phyloP scores from a whole-genome alignment of 192 early-diverging fungal genomes.

The Chytriomyces confervae region DNA sequence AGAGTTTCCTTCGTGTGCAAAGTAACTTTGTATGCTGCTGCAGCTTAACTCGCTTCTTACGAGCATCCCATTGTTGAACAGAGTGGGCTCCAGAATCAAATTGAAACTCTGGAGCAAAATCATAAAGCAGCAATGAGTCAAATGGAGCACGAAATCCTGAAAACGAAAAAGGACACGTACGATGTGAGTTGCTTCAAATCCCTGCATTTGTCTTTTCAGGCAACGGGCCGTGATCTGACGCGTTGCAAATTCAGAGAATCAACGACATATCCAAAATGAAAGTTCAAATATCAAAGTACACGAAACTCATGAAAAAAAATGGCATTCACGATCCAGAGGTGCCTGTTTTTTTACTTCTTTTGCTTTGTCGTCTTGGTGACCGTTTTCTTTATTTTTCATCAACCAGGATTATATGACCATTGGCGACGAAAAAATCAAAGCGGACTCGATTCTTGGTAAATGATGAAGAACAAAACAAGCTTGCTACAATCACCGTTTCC shows the following conservation, averaged over 20 bases:
- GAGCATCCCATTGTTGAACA: not conserved
- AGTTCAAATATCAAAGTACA: constrained; percentile 25
- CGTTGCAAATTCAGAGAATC: not conserved
- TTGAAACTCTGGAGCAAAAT: not conserved
- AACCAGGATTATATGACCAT: constrained; percentile 27
- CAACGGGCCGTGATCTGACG: no score
- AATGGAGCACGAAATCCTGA: constrained; percentile 22
- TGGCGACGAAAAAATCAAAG: constrained; percentile 39
- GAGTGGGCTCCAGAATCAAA: not conserved
- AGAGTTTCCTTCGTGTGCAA: constrained; percentile 10
- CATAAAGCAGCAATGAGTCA: constrained; percentile 19
- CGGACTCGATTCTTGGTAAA: constrained; percentile 21
- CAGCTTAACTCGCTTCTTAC: not conserved
- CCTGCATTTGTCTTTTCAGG: no score
- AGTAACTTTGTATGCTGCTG: not conserved
- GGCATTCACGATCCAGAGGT: constrained; percentile 31
- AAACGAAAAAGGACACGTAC: constrained; percentile 31
- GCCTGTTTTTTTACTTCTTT: not conserved
- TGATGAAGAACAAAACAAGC: not conserved
- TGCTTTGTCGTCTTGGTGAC: not conserved
- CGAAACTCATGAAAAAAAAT: constrained; percentile 33
- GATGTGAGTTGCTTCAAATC: constrained; percentile 11
- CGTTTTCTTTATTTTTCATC: not conserved
- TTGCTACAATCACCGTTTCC: not conserved
- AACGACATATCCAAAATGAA: constrained; percentile 30